phyloP scores from a whole-genome alignment of 2,329 filamentous ascomycete species.

The Teratosphaeria zuluensis region DNA sequence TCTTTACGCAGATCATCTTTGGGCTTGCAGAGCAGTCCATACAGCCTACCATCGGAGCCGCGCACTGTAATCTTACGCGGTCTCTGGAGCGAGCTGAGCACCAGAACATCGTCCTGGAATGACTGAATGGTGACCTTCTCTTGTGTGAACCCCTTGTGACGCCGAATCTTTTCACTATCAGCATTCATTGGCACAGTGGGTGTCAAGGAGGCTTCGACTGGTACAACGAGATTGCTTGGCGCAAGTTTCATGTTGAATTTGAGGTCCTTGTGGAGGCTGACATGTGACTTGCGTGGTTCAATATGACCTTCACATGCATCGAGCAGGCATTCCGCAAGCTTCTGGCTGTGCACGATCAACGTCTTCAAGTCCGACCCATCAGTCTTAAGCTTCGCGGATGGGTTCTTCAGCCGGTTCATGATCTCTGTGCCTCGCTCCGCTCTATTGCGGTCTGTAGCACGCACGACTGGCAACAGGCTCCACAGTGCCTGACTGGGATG shows the following conservation, averaged over 20 bases:
- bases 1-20: slow-evolving; percentile 97
- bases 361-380: slow-evolving; percentile 55
- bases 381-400: slow-evolving; percentile 46
- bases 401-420: slow-evolving; percentile 34
- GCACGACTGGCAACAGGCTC: slow-evolving; percentile 80
- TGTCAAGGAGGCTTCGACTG: slow-evolving; percentile 74
- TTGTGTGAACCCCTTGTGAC: slow-evolving; percentile 75
- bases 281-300: slow-evolving; percentile 57
- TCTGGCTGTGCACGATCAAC: slow-evolving; percentile 70
- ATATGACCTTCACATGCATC: slow-evolving; percentile 71
- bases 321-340: slow-evolving; percentile 72
- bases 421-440: slow-evolving; percentile 39
- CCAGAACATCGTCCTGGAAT: slow-evolving; percentile 80
- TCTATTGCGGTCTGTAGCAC: slow-evolving; percentile 65
- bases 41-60: slow-evolving; percentile 78
- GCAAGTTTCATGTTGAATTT: slow-evolving; percentile 75
- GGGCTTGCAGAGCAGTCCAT: slow-evolving; percentile 90
- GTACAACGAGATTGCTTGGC: slow-evolving; percentile 78
- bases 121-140: slow-evolving; percentile 73
- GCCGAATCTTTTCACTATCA: slow-evolving; percentile 57
- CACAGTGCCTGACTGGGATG: slow-evolving; percentile 88
- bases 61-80: slow-evolving; percentile 81
- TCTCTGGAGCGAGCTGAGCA: slow-evolving; percentile 84
- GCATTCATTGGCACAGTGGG: slow-evolving; percentile 66
- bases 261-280: slow-evolving; percentile 69